Evolutionary conservation across 805 yeast genomes (phyloP), one percentile per base, ranked within the genome.

Genomic region (Nakazawaea ambrosiae): DNA sequence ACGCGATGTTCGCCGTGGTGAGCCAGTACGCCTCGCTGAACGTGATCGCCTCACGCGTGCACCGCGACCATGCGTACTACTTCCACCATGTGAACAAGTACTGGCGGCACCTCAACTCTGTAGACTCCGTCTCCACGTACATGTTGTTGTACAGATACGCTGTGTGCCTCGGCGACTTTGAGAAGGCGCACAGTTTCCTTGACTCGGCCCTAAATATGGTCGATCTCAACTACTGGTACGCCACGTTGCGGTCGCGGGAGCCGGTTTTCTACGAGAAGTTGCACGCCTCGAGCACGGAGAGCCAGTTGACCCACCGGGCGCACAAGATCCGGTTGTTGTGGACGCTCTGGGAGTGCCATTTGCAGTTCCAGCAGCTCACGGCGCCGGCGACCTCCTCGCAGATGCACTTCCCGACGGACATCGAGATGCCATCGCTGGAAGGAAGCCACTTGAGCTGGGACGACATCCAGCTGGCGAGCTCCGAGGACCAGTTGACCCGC

Each of bases 11-110:
- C 43, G 49, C 61, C 6, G 47, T 55, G 18, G 45, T 61, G 14
- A 53, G 54, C 17, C 52, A 53, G 18, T 66, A 50, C 42, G 52
- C 63, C 0, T 53, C 63, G 3, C 44, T 50, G 37, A 41, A 37
- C 44, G 53, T 40, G 29, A 49, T 45, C 27, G 50, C 45, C 43
- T 55, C 34, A 37, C 55, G 40, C 15, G 48, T 37, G 34, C 45
- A 46, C 39, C 57, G 48, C 45, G 55, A 58, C 30, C 57, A 62
- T 12, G 53, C 51, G 16, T 59, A 60, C 44, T 66, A 72, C 72
- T 49, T 54, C 24, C 53, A 52, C 29, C 40, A 60, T 2, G 59
- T 55, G 3, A 57, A 58, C 26, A 55, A 58, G 39, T 49, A 57
- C 37, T 54, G 61, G 54, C 57, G 54, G 31, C 36, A 45, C 20